Evolutionary conservation across 2,329 filamentous ascomycete species (phyloP), one percentile per base, ranked within the genome.

Genomic region (Clarireedia monteithiana): DNA sequence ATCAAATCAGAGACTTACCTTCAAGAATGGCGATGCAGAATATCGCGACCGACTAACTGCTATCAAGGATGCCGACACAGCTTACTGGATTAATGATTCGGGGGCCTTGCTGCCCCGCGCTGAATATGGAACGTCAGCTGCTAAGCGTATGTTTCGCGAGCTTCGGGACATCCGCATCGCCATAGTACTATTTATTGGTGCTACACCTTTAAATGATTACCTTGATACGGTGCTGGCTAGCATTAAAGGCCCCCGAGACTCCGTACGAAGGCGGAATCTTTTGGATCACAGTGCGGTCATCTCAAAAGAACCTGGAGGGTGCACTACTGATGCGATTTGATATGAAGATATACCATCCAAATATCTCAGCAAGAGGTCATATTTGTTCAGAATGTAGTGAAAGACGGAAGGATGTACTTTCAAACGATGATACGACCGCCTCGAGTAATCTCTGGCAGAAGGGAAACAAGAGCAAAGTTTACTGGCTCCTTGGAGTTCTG

Each of bases 181-280:
- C n/a, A 59, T 56, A 24, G 55, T 63, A 2, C 62, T 62, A 14
- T 66, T 66, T 48, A 51, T 65, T 47, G 64, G 60, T 26, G 61
- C 64, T 7, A 47, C 48, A 0, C 58, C 64, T 9, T 34, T 65
- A 1, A 53, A 50, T 0, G 61, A 67, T 53, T 53, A 51, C 3
- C 53, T 67, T 0, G 56, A 62, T 30, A 59, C 45, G n/a, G 50
- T 65, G 6, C 38, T 68, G 3, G 64, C 64, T 5, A 63, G 61
- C 48, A 64, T 67, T 36, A 61, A 66, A 55, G 64, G 64, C 0
- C 63, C 62, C 4, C 63, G 66, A 63, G 7, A 67, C 65, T 1
- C 64, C 62, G 0, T 67, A 66, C 15, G 60, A 62, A 50, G 57
- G 60, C 0, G 60, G 63, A 1, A 51, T 62, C 9, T 67, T 66